Base-by-base conservation (phyloP, 495 filamentous ascomycete species). In the Tuber calosporum region DNA sequence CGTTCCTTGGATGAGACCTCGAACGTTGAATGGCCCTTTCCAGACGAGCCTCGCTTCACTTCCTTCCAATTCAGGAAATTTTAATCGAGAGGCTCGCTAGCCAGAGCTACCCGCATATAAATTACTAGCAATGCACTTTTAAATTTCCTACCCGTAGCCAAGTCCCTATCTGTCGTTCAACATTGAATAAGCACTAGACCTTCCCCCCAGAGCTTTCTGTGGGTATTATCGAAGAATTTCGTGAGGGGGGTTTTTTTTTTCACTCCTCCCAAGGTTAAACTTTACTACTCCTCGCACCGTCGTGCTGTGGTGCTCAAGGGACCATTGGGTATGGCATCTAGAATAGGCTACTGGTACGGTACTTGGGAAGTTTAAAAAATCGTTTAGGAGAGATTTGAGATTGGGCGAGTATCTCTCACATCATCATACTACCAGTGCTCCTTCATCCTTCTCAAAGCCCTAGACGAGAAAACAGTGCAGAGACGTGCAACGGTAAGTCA, bases 51-150 rank as follows among this genome's bases (percentile, higher is more conserved):
- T 73, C 70, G 71, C 73, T 74, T 71, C 39, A 43, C 30, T 78
- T 73, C 42, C 68, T 48, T 73, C 75, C 76, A 58, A 39, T 78
- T 78, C 68, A 22, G 76, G 76, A 77, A 58, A 78, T 74, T 73
- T 68, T 78, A 78, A 70, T 78, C 76, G 71, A 78, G 73, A 73
- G 72, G 71, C 30, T 73, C 66, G 62, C 75, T 45, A 22, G 20
- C 43, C 43, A 4, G 43, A 45, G 43, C 43, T 66, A 22, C 66
- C 41, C 69, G 67, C 34, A 67, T n/a, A 68, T 70, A 68, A 71
- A 77, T 78, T 70, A 38, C 69, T 68, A 58, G 75, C 36, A 36
- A 45, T 30, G 67, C 53, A 62, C 53, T 13, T 62, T 9, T 30
- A n/a, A 30, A 58, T 58, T 13, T 58, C 26, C n/a, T n/a, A n/a